Conservation (phyloP, 164 flowering plant species). For the Brasenia schreberi region DNA sequence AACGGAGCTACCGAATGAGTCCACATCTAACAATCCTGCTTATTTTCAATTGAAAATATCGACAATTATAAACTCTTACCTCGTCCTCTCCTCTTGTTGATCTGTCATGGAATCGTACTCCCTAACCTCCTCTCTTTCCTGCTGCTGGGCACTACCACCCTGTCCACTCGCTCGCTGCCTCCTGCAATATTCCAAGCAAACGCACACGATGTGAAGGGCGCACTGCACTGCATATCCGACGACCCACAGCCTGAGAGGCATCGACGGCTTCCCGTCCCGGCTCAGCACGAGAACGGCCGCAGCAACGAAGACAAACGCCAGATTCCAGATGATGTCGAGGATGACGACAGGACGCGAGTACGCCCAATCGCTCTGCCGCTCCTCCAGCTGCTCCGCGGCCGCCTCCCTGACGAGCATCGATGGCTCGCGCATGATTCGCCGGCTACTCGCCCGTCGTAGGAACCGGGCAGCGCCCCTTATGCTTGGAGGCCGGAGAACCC, state of each 20-base stretch:
- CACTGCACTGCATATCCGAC: constrained; percentile 42
- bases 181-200: constrained; percentile 28
- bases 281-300: constrained; percentile 21
- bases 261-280: constrained; percentile 20
- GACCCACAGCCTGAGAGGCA: constrained; percentile 50
- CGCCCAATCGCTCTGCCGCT: constrained; percentile 50
- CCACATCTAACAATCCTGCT: too few relatives aligned
- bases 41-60: neutral
- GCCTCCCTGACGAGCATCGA: constrained; percentile 44
- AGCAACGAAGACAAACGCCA: constrained; percentile 30
- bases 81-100: constrained; percentile 26
- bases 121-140: constrained; percentile 2
- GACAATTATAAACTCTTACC: constrained; percentile 10
- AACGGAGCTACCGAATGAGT: too few relatives aligned
- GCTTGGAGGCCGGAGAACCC: constrained; percentile 31
- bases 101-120: constrained; percentile 20
- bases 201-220: constrained; percentile 33
- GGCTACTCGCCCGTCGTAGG: constrained; percentile 35
- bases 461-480: constrained; percentile 40
- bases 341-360: constrained; percentile 46
- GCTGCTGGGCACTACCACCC: constrained; percentile 3
- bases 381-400: constrained; percentile 53
- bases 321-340: constrained; percentile 41
- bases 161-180: constrained; percentile 7
- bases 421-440: constrained; percentile 44